Evolutionary conservation across 192 early-diverging fungal genomes (phyloP), one percentile per base, ranked within the genome.

Genomic region (Linderina pennispora): DNA sequence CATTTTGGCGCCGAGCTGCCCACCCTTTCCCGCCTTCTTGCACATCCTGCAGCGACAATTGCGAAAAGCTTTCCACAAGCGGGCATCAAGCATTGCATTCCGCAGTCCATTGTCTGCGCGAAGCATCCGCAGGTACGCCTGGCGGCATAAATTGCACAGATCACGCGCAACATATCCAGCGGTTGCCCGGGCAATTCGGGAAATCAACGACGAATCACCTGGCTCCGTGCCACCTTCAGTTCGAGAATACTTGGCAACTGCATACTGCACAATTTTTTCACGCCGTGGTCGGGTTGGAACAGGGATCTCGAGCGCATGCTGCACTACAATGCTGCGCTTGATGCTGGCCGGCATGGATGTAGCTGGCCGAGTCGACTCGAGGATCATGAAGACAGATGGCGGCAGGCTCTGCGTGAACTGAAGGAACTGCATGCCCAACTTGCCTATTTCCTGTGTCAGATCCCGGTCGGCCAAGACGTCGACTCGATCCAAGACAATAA

Each of bases 121-220:
- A 8, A 62, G 47, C 45, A 48, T 53, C 23, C 41, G 39, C 24
- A 73, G 25, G 9, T 49, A 33, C 22, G 63, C 53, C 25, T 73
- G 69, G 18, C 53, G 57, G 32, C 62, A 73, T 9, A 73, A 23
- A 8, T 33, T 37, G 17, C 25, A 34, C 19, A 73, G 53, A 14
- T 73, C 69, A 21, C 69, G 62, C 3, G 69, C 62, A 31, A 65
- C 55, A 41, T 73, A 73, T 11, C 69, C 69, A 2, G 69, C 53
- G 18, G 69, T 56, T 9, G 61, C 50, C 19, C 58, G 58, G 2
- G 67, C 67, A 21, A 71, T 55, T n/a, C n/a, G n/a, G n/a, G n/a
- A n/a, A n/a, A n/a, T n/a, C n/a, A n/a, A n/a, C n/a, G n/a, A n/a
- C n/a, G n/a, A n/a, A n/a, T n/a, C n/a, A n/a, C n/a, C n/a, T n/a